Conservation (phyloP, 441 rosid species). For the Sinapis alba region DNA sequence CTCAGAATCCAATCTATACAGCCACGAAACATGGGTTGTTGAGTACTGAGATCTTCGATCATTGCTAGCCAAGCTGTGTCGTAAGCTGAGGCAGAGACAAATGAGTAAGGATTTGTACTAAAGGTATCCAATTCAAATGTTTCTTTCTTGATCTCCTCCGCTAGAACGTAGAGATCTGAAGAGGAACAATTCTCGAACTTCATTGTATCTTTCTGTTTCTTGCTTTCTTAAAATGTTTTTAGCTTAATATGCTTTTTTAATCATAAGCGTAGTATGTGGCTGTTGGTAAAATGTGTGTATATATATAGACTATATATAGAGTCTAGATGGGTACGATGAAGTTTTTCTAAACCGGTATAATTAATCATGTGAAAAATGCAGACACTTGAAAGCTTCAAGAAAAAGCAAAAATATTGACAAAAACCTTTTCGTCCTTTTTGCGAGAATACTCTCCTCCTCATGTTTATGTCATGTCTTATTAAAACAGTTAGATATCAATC, state of each 20-base stretch:
- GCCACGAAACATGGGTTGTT: slow-evolving; percentile 54
- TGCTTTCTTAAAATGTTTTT: background rate
- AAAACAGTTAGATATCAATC: background rate
- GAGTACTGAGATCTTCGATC: slow-evolving; percentile 39
- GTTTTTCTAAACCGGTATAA: background rate
- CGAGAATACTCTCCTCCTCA: background rate
- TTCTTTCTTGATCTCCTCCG: slow-evolving; percentile 45
- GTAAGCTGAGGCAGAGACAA: slow-evolving; percentile 59
- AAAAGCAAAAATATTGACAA: background rate
- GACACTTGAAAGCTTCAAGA: background rate
- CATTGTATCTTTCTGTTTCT: slow-evolving; percentile 9
- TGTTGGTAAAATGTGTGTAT: background rate
- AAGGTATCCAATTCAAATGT: slow-evolving; percentile 5
- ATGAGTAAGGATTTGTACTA: slow-evolving; percentile 35
- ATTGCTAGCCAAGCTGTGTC: slow-evolving; percentile 79
- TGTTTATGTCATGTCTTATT: background rate
- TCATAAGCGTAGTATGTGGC: background rate
- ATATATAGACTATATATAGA: slow-evolving; percentile 15
- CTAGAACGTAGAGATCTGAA: slow-evolving; percentile 34
- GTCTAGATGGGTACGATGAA: background rate
- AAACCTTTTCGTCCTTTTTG: background rate
- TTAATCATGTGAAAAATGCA: background rate
- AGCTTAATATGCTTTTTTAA: background rate
- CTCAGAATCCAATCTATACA: slow-evolving; percentile 62
- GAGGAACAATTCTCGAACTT: background rate